Percentiles rank a stretch among this genome's conserved stretches.
Conservation (phyloP, 2,329 filamentous ascomycete genomes). For the Sclerotiophoma versabilis region DNA sequence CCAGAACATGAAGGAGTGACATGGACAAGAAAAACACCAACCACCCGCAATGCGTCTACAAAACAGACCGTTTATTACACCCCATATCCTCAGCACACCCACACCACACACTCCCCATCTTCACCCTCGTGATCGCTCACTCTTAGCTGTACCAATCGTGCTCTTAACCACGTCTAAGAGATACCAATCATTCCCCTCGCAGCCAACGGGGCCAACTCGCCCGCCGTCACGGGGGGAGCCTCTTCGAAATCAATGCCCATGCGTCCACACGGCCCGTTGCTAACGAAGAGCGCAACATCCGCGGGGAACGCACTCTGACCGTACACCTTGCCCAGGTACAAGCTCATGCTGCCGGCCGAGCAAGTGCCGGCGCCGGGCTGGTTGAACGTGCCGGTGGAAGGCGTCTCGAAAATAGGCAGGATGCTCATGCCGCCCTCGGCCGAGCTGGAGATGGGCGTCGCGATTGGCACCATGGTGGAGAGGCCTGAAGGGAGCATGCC, state of each 20-base stretch:
- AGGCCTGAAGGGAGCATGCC: background rate
- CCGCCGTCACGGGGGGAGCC: background rate
- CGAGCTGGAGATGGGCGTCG: slow-evolving; percentile 5
- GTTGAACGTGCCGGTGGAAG: slow-evolving; percentile 4
- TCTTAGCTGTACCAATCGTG: no score
- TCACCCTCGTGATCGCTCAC: background rate
- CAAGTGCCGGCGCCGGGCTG: background rate
- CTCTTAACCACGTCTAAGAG: no score
- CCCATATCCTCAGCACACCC: background rate
- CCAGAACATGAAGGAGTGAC: slow-evolving; percentile 30
- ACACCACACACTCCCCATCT: background rate
- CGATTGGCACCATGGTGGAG: slow-evolving; percentile 2
- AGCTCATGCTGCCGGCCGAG: slow-evolving; percentile 19
- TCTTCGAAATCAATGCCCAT: slow-evolving; percentile 17
- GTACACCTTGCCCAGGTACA: slow-evolving; percentile 30
- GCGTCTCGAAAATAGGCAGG: slow-evolving; percentile 4
- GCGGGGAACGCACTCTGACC: slow-evolving; percentile 24
- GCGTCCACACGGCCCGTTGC: slow-evolving; percentile 35
- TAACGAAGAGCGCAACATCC: slow-evolving; percentile 25
- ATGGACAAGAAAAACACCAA: slow-evolving; percentile 18
- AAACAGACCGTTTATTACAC: background rate
- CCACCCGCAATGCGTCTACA: slow-evolving; percentile 3
- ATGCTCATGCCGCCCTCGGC: slow-evolving; percentile 2
- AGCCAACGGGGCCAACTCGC: background rate
- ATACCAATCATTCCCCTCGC: background rate